phyloP scores from a whole-genome alignment of 2,329 filamentous ascomycete genomes.

The Diaporthe longicolla region DNA sequence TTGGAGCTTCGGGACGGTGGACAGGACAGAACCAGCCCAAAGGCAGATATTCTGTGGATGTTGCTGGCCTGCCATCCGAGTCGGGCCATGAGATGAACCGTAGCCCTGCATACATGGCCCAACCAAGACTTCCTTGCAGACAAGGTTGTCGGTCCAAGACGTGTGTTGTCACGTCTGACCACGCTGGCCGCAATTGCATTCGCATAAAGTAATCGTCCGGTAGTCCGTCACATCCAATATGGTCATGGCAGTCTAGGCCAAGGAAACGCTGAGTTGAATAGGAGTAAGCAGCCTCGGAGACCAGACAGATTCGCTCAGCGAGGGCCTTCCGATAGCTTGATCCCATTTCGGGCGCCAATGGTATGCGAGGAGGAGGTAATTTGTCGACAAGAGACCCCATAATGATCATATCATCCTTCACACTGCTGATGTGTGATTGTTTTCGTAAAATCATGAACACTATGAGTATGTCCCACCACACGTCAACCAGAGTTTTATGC shows the following conservation, averaged over 20 bases:
- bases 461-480: background rate
- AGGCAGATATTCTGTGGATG: background rate
- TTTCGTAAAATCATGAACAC: background rate
- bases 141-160: rapidly evolving
- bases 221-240: too few species aligned
- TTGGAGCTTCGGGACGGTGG: background rate
- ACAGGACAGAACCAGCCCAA: background rate
- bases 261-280: background rate
- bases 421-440: background rate
- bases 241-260: too few species aligned
- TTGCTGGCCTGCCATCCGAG: background rate
- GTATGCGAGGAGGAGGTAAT: background rate
- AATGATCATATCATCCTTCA: background rate
- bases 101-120: background rate
- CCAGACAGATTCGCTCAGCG: background rate
- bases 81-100: background rate
- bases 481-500: background rate
- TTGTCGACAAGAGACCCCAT: background rate
- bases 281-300: conserved; percentile 2
- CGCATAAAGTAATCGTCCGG: too few species aligned
- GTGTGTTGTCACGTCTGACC: background rate
- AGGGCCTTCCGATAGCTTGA: background rate
- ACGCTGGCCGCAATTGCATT: background rate
- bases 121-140: background rate
- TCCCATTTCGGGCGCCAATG: background rate